Percentiles rank a stretch among this genome's conserved stretches.
These are phyloP conservation scores for Beauveria sp. DNA, from an alignment of 2,329 filamentous ascomycete genomes.

Conservation along the genomic window DNA sequence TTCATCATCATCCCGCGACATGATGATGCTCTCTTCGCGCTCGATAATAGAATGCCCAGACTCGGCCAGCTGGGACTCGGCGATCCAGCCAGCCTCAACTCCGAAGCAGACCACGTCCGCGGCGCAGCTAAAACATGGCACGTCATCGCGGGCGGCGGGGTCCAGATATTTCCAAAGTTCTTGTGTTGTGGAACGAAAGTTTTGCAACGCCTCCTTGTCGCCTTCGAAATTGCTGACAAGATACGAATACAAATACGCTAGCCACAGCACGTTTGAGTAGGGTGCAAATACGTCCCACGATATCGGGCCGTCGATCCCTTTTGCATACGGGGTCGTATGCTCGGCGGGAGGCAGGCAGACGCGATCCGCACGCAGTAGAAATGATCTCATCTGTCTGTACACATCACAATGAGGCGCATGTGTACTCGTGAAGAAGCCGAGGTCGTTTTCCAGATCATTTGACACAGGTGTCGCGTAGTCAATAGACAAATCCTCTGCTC, in stretches of 20 bases:
- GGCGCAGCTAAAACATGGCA: constrained; percentile 46
- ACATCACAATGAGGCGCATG: constrained; percentile 53
- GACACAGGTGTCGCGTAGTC: constrained; percentile 36
- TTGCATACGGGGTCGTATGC: constrained; percentile 40
- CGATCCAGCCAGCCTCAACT: constrained; percentile 50
- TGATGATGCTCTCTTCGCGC: constrained; percentile 34
- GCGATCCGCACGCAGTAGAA: constrained; percentile 43
- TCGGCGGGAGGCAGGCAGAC: constrained; percentile 39
- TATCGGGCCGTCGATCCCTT: constrained; percentile 38
- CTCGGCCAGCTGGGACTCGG: constrained; percentile 42
- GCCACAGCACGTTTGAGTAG: constrained; percentile 59
- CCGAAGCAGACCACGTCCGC: constrained; percentile 50
- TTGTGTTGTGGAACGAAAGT: constrained; percentile 39
- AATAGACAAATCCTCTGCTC: constrained; percentile 38
- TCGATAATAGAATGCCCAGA: constrained; percentile 27
- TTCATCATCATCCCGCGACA: constrained; percentile 21
- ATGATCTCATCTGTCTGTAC: constrained; percentile 56
- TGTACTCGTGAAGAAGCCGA: constrained; percentile 51
- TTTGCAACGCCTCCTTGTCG: constrained; percentile 34
- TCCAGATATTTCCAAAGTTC: constrained; percentile 48
- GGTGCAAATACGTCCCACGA: constrained; percentile 48
- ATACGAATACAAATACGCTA: constrained; percentile 54
- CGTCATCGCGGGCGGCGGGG: constrained; percentile 37
- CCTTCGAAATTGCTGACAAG: constrained; percentile 40
- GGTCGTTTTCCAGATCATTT: constrained; percentile 53